A percentile compares a stretch with the other conserved stretches of the same genome.
Evolutionary conservation across 2,329 filamentous ascomycete species (phyloP).

Genomic region (Monosporascus sp.): DNA sequence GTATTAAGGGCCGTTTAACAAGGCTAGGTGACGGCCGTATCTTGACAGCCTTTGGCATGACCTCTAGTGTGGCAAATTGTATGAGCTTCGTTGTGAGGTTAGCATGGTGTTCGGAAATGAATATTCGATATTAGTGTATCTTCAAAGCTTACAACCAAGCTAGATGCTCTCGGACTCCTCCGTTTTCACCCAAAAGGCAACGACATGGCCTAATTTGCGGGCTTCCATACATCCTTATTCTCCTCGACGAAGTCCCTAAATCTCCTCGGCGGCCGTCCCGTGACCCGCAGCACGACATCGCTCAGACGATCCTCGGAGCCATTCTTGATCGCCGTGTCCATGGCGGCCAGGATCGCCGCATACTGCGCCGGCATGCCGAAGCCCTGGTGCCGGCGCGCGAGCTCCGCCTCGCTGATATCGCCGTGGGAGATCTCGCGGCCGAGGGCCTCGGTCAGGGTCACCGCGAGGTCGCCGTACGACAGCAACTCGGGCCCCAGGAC

Average conservation of each 20-base stretch:
- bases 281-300: conserved; percentile 28
- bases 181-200: too few relatives aligned
- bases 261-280: conserved; percentile 25
- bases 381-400: conserved; percentile 15
- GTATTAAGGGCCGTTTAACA: too few relatives aligned
- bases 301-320: conserved; percentile 31
- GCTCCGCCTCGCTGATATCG: conserved; percentile 24
- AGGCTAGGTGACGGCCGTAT: too few relatives aligned
- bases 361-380: conserved; percentile 28
- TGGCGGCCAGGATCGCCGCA: conserved; percentile 25
- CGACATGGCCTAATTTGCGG: too few relatives aligned
- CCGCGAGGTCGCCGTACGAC: conserved; percentile 31
- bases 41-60: too few relatives aligned
- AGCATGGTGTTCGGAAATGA: too few relatives aligned
- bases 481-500: conserved; percentile 33
- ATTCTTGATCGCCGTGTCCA: conserved; percentile 30
- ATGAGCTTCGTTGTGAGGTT: too few relatives aligned
- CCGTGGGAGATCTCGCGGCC: conserved; percentile 30
- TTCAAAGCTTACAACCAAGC: too few relatives aligned
- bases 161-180: too few relatives aligned
- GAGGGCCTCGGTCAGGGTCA: conserved; percentile 27
- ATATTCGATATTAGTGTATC: too few relatives aligned
- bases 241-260: conserved; percentile 24
- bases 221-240: conserved; percentile 12
- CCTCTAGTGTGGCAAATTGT: too few relatives aligned